A percentile compares a stretch with the other conserved stretches of the same genome.
These are phyloP conservation scores for Acanthamoeba royreba DNA, from an alignment of 208 protist species.

Conservation along the genomic window DNA sequence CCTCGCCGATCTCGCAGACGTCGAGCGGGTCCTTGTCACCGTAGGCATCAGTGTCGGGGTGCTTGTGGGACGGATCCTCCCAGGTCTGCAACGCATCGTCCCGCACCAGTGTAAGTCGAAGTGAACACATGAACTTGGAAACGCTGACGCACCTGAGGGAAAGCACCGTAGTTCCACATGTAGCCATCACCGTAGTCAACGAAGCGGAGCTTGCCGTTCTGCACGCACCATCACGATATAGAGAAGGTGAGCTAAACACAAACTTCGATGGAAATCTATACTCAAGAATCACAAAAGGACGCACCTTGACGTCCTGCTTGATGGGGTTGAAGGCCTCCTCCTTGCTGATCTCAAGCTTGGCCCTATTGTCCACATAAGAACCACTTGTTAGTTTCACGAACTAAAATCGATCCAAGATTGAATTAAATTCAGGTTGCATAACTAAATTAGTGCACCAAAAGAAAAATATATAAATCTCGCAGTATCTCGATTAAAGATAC, in stretches of 20 bases:
- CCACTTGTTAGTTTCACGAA: too few relatives aligned
- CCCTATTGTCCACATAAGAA: not conserved
- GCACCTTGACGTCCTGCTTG: constrained; percentile 77
- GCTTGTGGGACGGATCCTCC: constrained; percentile 69
- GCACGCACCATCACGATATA: not conserved
- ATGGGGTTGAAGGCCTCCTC: constrained; percentile 76
- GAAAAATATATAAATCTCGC: too few relatives aligned
- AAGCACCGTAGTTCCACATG: constrained; percentile 83
- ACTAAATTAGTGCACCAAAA: too few relatives aligned
- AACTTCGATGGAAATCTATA: too few relatives aligned
- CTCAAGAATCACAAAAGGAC: too few relatives aligned
- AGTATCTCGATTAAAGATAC: too few relatives aligned
- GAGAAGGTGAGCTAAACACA: too few relatives aligned
- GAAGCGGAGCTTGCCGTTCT: constrained; percentile 74
- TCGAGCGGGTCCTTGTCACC: constrained; percentile 81
- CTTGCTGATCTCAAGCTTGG: constrained; percentile 74
- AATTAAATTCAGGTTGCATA: too few relatives aligned
- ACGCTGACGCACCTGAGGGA: constrained; percentile 51
- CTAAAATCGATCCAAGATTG: too few relatives aligned
- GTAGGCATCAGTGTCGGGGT: constrained; percentile 67
- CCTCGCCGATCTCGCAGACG: constrained; percentile 75
- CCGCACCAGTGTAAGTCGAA: too few relatives aligned
- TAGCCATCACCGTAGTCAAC: constrained; percentile 78
- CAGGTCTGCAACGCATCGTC: constrained; percentile 65
- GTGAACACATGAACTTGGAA: not conserved